A percentile compares a stretch with the other conserved stretches of the same genome.
Conservation (phyloP, 352 stramenopile genomes). For the Plasmopara viticola region DNA sequence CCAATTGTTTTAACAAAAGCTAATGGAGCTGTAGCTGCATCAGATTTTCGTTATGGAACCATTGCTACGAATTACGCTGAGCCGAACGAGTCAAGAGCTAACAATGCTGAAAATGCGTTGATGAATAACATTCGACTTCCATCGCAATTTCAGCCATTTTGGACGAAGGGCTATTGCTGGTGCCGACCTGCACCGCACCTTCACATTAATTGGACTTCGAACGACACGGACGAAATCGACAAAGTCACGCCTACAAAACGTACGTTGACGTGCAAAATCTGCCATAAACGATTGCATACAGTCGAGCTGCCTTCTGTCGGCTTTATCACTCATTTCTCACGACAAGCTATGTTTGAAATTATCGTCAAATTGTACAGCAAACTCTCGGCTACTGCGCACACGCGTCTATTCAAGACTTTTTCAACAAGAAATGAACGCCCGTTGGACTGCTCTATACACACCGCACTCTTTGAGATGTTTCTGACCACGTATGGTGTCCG, state of each 20-base stretch:
- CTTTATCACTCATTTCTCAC: constrained; percentile 52
- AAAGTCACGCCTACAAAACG: not conserved
- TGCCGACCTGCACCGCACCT: constrained; percentile 21
- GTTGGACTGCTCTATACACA: constrained; percentile 34
- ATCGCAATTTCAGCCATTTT: constrained; percentile 33
- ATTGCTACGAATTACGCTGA: not conserved
- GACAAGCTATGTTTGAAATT: constrained; percentile 40
- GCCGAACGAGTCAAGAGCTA: not conserved
- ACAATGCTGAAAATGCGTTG: constrained; percentile 22
- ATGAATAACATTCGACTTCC: constrained; percentile 38
- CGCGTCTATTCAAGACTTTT: constrained; percentile 40
- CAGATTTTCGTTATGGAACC: constrained; percentile 1
- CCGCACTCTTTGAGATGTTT: constrained; percentile 39
- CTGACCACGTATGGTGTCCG: constrained; percentile 45
- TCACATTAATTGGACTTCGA: constrained; percentile 23
- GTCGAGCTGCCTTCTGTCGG: constrained; percentile 21
- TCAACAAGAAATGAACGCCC: constrained; percentile 2
- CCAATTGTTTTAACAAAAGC: constrained; percentile 4
- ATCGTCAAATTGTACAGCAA: constrained; percentile 50
- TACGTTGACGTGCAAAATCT: constrained; percentile 15
- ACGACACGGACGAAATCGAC: not conserved
- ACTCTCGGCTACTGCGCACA: constrained; percentile 32
- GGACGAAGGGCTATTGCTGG: constrained; percentile 60
- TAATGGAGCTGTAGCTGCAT: constrained; percentile 4
- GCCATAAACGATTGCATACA: constrained; percentile 28